These are phyloP conservation scores for Mycena leptocephala DNA, from an alignment of 768 basidiomycete genomes.

Conservation along the genomic window DNA sequence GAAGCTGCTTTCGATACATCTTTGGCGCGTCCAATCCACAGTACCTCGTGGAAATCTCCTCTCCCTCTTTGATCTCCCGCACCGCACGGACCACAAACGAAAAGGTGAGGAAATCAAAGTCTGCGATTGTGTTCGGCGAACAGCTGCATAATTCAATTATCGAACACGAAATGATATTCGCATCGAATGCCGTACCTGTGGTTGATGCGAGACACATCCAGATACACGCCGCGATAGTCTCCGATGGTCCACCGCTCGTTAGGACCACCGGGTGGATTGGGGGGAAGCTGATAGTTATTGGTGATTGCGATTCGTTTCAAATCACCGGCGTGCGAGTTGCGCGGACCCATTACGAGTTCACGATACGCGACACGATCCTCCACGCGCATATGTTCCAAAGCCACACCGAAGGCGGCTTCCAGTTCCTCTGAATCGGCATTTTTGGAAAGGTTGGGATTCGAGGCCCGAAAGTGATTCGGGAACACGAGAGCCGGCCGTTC, in stretches of 20 bases:
- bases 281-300: neutral
- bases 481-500: conserved; percentile 27
- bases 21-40: neutral
- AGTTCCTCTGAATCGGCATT: neutral
- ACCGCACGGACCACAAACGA: neutral
- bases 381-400: neutral
- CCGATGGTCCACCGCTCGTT: neutral
- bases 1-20: neutral
- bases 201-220: conserved; percentile 15
- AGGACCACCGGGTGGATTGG: neutral
- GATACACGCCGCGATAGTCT: conserved; percentile 14
- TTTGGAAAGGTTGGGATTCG: neutral
- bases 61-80: conserved; percentile 3
- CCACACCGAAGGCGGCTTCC: neutral
- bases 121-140: conserved; percentile 6
- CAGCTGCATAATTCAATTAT: neutral
- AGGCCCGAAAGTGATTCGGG: neutral
- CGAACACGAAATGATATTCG: neutral
- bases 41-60: conserved; percentile 13
- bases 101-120: conserved; percentile 21
- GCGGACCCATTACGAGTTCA: neutral
- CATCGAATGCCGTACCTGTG: conserved; percentile 11
- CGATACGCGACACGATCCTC: conserved; percentile 10
- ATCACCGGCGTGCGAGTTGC: neutral
- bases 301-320: neutral